Base-by-base conservation (phyloP, 306 rosid species). In the Cicer yamashitae region DNA sequence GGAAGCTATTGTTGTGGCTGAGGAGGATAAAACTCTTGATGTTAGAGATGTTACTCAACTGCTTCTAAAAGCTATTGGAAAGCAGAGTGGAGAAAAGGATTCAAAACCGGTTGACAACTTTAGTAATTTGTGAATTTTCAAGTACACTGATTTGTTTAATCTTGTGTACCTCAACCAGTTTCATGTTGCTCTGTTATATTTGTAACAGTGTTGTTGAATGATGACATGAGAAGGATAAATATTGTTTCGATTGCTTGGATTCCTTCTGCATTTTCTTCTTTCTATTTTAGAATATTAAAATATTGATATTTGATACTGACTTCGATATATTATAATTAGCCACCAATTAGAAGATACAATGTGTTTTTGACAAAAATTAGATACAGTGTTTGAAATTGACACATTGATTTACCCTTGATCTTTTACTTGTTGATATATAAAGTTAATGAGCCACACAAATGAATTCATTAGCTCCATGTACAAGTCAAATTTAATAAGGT, bases 1-100 rank as follows among this genome's bases (percentile, higher is more conserved):
- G 88, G 96, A 89, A 76, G 98, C 91, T 57, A 80, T 80, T 83
- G 91, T 75, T 71, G 88, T 76, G n/a, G 82, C 89, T 67, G 86
- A 78, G 77, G 87, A 78, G 77, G 82, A 82, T 74, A 73, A 80
- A 50, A 57, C 46, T 14, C 58, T 84, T 75, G 86, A 83, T 54
- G 86, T 81, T 25, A 86, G 59, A 58, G 77, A 85, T 54, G 78
- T 91, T 1, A 86, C 82, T 2, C 74, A 82, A 75, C 84, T 81
- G 12, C 81, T 93, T 40, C 56, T 68, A 10, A 75, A 69, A 71
- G 96, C 93, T 10, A 87, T 82, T 70, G 82, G 83, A 30, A 67
- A 75, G 54, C 74, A 70, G 18, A 71, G 59, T 47, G 77, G 18
- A 10, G 74, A 56, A 43, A 41, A 54, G 61, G 61, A 48, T 8